Percentiles rank a stretch among this genome's conserved stretches.
Conservation (phyloP, 2,329 filamentous ascomycete species). For the Nemania abortiva region DNA sequence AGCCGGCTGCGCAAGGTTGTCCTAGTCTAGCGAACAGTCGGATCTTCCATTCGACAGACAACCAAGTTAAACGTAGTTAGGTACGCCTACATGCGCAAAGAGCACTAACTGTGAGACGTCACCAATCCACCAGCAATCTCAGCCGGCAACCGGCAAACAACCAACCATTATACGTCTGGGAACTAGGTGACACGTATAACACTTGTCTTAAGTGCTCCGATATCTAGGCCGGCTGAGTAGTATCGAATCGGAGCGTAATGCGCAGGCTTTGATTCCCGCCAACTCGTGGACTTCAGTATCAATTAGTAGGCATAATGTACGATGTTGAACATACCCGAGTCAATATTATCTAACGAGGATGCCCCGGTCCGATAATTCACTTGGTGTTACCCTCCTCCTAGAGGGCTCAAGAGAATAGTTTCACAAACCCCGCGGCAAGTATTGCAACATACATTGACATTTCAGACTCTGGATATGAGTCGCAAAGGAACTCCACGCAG, state of each 20-base stretch:
- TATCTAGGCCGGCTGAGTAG: not conserved
- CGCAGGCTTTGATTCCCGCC: not conserved
- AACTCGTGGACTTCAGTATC: not conserved
- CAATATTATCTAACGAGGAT: not conserved
- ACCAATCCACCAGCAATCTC: constrained; percentile 4
- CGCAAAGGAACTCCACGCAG: not conserved
- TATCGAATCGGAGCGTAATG: not conserved
- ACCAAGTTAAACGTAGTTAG: not conserved
- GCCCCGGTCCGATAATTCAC: not conserved
- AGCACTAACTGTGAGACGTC: not conserved
- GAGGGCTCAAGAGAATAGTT: not conserved
- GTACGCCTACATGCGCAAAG: not conserved
- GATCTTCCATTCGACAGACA: not conserved
- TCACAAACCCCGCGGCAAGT: not conserved
- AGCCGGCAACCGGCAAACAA: constrained; percentile 7
- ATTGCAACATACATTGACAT: not conserved
- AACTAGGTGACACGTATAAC: not conserved
- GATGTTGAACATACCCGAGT: not conserved
- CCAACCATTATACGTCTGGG: not conserved
- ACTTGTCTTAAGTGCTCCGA: not conserved
- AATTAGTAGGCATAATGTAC: not conserved
- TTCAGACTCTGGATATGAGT: not conserved
- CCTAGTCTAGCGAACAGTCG: not conserved
- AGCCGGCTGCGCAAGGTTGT: not conserved
- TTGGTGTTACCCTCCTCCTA: constrained; percentile 15